Base-by-base conservation (phyloP, 2,329 filamentous ascomycete species). In the Fusarium guadeloupense region DNA sequence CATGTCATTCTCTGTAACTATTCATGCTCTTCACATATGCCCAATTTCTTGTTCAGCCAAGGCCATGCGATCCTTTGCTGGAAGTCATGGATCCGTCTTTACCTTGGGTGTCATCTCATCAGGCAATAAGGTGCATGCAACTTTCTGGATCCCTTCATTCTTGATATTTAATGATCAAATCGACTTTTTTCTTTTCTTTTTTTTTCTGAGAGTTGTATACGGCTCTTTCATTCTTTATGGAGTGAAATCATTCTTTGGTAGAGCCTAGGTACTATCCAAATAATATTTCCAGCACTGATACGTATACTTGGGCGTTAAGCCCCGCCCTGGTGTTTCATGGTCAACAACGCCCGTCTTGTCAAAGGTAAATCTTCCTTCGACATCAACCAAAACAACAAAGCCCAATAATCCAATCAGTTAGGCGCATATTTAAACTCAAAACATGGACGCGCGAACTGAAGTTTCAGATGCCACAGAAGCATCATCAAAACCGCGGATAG, bases 371-470 rank as follows among this genome's bases (percentile, higher is more conserved):
- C 43, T 45, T 63, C 26, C 25, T 28, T 38, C 40, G 45, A 41
- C 54, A 55, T 33, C 19, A 48, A 23, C 33, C 37, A 31, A n/a
- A 34, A 25, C 16, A 28, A 37, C 33, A 14, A 28, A 33, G 7
- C 17, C 38, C 33, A 14, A 23, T 19, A 37, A 13, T 28, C 40
- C 51, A 40, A 30, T 43, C 49, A 21, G 17, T 19, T 19, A 30
- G 21, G 14, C 26, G 3, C 19, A 38, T 35, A 26, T 37, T 33
- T n/a, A n/a, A n/a, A 17, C 13, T 17, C 12, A 19, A 25, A 52
- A 23, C 6, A 72, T 72, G 70, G 70, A 72, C 26, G 42, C 67
- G 23, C 65, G 62, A 44, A 68, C 60, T 40, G 70, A 70, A 53
- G 57, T 48, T 16, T 62, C 65, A 14, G 71, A 72, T 52, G 52